A percentile compares a stretch with the other conserved stretches of the same genome.
These are phyloP conservation scores for Botrytis elliptica DNA, from an alignment of 2,329 filamentous ascomycete genomes.

Conservation along the genomic window DNA sequence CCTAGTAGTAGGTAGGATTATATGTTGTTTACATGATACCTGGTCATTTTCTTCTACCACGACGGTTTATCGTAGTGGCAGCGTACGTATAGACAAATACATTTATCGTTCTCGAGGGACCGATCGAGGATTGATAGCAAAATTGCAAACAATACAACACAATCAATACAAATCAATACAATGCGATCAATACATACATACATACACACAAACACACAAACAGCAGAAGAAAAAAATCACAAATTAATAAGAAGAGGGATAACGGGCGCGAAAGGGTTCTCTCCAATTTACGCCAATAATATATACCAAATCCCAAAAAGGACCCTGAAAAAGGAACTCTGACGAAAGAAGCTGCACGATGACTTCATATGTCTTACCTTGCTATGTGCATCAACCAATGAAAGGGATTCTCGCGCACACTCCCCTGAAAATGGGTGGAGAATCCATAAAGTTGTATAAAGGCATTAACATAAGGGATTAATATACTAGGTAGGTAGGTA, in stretches of 20 bases:
- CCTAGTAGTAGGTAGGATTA: too few relatives aligned
- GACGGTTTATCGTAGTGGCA: neutral
- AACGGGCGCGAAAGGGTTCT: neutral
- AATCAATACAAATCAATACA: neutral
- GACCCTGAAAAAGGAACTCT: conserved; percentile 1
- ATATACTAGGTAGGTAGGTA: neutral
- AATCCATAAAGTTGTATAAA: neutral
- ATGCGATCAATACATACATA: too few relatives aligned
- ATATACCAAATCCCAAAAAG: neutral
- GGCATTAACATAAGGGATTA: neutral
- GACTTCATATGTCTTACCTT: conserved; percentile 1
- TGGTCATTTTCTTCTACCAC: neutral
- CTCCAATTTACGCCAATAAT: neutral
- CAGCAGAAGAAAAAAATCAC: neutral
- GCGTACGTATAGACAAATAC: neutral
- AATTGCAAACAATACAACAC: neutral
- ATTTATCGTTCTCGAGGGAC: neutral
- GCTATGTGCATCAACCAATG: neutral
- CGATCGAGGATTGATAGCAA: neutral
- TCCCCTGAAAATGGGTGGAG: neutral
- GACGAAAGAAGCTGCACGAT: neutral
- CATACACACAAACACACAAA: too few relatives aligned
- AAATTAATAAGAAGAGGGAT: neutral
- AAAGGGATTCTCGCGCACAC: neutral
- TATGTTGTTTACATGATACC: neutral